Base-by-base conservation (phyloP, 139 green algal genomes). In the Haematococcus sp. region DNA sequence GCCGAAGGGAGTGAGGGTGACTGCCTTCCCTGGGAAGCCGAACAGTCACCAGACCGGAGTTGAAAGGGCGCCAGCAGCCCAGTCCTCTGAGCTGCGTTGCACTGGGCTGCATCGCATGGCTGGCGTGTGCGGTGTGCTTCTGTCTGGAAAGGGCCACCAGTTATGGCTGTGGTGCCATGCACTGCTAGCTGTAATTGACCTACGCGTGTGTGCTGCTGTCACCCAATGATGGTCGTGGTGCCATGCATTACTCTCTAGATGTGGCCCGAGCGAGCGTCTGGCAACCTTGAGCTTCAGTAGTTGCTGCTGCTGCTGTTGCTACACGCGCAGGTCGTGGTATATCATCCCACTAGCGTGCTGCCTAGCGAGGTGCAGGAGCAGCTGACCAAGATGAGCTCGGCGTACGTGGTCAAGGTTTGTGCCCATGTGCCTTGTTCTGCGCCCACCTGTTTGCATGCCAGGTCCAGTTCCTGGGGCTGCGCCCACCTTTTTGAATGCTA, bases 351-450 rank as follows among this genome's bases (percentile, higher is more conserved):
- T 23, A 32, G 25, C 27, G 22, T 80, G 22, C 43, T 69, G 31
- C 78, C 78, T 1, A 70, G 61, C 25, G 52, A 79, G 61, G 66
- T 83, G 9, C 72, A 79, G 67, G 78, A 83, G 46, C 59, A 80
- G 78, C 78, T 83, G 43, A 72, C 52, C 4, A 58, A 68, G 43
- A 76, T 83, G 66, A 79, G 71, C 16, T 63, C 72, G 23, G 76
- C 3, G 33, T 83, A 75, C 64, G 68, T 63, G 40, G 69, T 77
- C 54, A 82, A 82, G 70, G 51, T 28, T 9, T 67, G 46, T 3
- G 68, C 56, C 59, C 60, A 74, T 70, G 74, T 65, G 4, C 5
- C 31, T 68, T 5, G 5, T 51, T 68, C 4, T 43, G 9, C 61
- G 9, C 16, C 46, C 16, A 16, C 46, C 13, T 55, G 46, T 55